A percentile compares a stretch with the other conserved stretches of the same genome.
phyloP scores from a whole-genome alignment of 352 stramenopile species.

The Phytophthora idaei region DNA sequence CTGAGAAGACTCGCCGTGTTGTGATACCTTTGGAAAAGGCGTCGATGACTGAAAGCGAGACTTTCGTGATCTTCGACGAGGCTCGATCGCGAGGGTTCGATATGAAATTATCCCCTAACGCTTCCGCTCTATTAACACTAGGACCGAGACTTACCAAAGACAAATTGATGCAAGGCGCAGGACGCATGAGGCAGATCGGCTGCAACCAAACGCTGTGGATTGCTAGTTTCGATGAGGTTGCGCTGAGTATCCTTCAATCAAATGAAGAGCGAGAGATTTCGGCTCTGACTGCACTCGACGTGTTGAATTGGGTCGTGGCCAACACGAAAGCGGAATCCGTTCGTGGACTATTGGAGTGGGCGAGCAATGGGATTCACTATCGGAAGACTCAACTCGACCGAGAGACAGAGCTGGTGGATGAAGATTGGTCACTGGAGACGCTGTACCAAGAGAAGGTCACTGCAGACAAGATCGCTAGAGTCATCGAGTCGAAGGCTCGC shows the following conservation, averaged over 20 bases:
- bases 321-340: constrained; percentile 79
- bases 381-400: constrained; percentile 28
- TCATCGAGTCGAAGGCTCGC: constrained; percentile 29
- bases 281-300: constrained; percentile 36
- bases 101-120: constrained; percentile 80
- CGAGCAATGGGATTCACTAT: constrained; percentile 78
- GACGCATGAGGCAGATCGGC: constrained; percentile 82
- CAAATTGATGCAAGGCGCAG: constrained; percentile 92
- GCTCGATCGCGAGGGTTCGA: constrained; percentile 85
- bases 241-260: constrained; percentile 42
- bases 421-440: constrained; percentile 53
- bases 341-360: constrained; percentile 75
- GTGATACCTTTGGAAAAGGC: constrained; percentile 60
- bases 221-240: constrained; percentile 69
- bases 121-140: constrained; percentile 81
- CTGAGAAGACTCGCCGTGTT: constrained; percentile 53
- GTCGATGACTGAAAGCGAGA: constrained; percentile 74
- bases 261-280: constrained; percentile 11
- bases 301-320: constrained; percentile 88
- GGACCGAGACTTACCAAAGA: constrained; percentile 89
- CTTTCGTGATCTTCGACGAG: constrained; percentile 93
- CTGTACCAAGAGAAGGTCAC: constrained; percentile 40
- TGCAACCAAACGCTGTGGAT: constrained; percentile 73
- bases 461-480: constrained; percentile 39
- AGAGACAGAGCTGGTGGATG: constrained; percentile 37